Base-by-base conservation (phyloP, 306 rosid species). In the Morella rubra region DNA sequence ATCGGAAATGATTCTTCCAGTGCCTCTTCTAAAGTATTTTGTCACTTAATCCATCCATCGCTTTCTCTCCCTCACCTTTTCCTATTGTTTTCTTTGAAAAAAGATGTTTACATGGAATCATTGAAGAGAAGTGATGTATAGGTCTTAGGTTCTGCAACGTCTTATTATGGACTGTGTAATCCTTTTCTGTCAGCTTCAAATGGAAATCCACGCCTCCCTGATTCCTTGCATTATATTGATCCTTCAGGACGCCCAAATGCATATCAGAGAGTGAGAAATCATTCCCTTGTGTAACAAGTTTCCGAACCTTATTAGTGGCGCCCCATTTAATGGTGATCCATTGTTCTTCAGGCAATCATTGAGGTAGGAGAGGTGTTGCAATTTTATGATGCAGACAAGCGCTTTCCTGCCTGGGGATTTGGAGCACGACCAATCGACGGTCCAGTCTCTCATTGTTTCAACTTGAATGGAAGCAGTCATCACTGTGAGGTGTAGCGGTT, bases 381-480 rank as follows among this genome's bases (percentile, higher is more conserved):
- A 82, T 93, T 93, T 85, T 93, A 96, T 85, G 98, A 96, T 81
- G 69, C 97, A 53, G 96, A 93, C 85, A 96, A 88, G 75, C 92
- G 91, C 82, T 93, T 91, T 86, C 99, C 98, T 61, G 95, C 99
- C 0, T 96, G 99, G 99, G 99, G 99, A 75, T 96, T 96, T 86
- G 99, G 99, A 76, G 99, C 99, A 51, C 93, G 99, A 37, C 99
- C 99, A 64, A 96, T 96, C 80, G 99, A 96, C 44, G 99, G 98
- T 73, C 99, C 99, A 27, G 99, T 96, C 44, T 91, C 97, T 73
- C 99, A 96, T 84, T 96, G 99, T 89, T 96, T 96, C 91, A 92
- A 91, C 86, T 81, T 96, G 86, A 96, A 96, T 71, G 99, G 99
- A 80, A 96, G 99, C 87, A 89, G 87, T 81, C 85, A 88, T 81